Evolutionary conservation across 495 filamentous ascomycete genomes (phyloP).

Genomic region (Penicillium longicatenatum): DNA sequence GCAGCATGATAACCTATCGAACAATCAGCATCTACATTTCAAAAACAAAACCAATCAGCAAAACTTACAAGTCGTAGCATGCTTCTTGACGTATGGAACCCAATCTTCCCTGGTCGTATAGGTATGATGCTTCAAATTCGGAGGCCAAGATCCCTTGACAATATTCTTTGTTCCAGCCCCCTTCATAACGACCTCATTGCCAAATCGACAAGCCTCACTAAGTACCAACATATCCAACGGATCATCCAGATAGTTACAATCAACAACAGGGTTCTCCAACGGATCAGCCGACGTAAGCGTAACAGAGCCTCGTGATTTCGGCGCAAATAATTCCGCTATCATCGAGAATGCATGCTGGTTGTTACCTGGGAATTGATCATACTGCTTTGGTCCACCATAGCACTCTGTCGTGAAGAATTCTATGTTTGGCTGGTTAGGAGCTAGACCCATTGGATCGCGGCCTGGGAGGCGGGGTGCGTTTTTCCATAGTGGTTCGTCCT

Average conservation of each 20-base stretch:
- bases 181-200: conserved; percentile 55
- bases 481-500: conserved; percentile 44
- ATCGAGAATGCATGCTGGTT: conserved; percentile 46
- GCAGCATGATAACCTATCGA: conserved; percentile 49
- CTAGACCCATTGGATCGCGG: conserved; percentile 55
- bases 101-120: conserved; percentile 51
- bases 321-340: conserved; percentile 43
- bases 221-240: conserved; percentile 50
- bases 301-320: conserved; percentile 45
- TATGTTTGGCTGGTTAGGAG: conserved; percentile 48
- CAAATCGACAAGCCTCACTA: conserved; percentile 51
- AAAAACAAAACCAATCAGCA: not conserved
- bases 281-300: conserved; percentile 39
- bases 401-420: conserved; percentile 56
- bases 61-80: conserved; percentile 55
- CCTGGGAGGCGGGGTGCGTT: conserved; percentile 41
- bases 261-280: conserved; percentile 44
- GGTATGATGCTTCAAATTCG: conserved; percentile 44
- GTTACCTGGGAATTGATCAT: conserved; percentile 43
- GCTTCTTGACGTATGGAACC: conserved; percentile 49
- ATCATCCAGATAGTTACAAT: conserved; percentile 53
- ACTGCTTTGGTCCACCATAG: conserved; percentile 56
- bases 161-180: conserved; percentile 56
- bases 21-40: conserved; percentile 9
- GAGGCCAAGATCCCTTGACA: conserved; percentile 56